A percentile compares a stretch with the other conserved stretches of the same genome.
These are phyloP conservation scores for Suillus spraguei DNA, from an alignment of 768 basidiomycete species.

Conservation along the genomic window DNA sequence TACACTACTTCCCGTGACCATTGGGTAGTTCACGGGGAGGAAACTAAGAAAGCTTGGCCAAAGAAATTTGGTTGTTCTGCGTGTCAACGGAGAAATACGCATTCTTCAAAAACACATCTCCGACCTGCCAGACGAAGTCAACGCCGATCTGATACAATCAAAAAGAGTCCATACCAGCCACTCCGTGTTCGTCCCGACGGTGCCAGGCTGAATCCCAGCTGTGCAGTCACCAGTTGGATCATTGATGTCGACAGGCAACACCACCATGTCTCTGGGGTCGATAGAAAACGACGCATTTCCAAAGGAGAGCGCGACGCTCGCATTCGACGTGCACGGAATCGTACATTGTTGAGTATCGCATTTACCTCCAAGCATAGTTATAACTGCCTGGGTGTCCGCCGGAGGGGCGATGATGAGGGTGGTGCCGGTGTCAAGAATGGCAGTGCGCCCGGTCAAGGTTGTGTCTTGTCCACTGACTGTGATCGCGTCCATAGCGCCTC, in stretches of 20 bases:
- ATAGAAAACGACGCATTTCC: slow-evolving; percentile 62
- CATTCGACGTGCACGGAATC: slow-evolving; percentile 64
- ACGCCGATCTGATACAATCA: background rate
- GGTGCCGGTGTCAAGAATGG: slow-evolving; percentile 61
- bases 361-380: slow-evolving; percentile 58
- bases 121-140: slow-evolving; percentile 38
- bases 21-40: slow-evolving; percentile 25
- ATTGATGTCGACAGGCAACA: slow-evolving; percentile 54
- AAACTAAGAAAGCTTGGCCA: slow-evolving; percentile 48
- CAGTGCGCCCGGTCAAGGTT: slow-evolving; percentile 62
- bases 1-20: background rate
- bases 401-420: slow-evolving; percentile 45
- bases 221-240: slow-evolving; percentile 62
- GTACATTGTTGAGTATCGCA: slow-evolving; percentile 54
- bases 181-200: slow-evolving; percentile 57
- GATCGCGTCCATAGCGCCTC: slow-evolving; percentile 61
- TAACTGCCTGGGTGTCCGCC: slow-evolving; percentile 57
- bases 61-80: slow-evolving; percentile 54
- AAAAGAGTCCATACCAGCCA: slow-evolving; percentile 60
- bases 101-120: slow-evolving; percentile 80
- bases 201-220: slow-evolving; percentile 68
- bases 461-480: slow-evolving; percentile 57
- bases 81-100: slow-evolving; percentile 72
- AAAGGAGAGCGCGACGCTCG: slow-evolving; percentile 57
- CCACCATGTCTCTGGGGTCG: slow-evolving; percentile 64